phyloP scores from a whole-genome alignment of 257 asterid genomes.

The Ballota nigra region DNA sequence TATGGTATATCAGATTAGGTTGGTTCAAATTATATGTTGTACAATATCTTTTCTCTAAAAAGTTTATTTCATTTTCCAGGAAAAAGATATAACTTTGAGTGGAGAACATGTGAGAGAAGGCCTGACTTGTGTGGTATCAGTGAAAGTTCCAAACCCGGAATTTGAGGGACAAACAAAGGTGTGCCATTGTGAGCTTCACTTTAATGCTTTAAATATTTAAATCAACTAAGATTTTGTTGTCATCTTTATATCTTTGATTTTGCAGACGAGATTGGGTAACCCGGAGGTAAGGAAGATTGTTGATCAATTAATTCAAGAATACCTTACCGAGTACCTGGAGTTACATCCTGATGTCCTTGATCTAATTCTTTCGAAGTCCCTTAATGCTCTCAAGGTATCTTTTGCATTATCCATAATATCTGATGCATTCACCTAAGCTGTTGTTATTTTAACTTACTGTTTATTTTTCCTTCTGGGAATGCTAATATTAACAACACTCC shows the following conservation, averaged over 20 bases:
- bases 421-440: conserved; percentile 15
- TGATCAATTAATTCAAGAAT: conserved; percentile 80
- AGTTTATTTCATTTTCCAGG: conserved; percentile 49
- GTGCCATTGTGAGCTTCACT: not conserved
- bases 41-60: conserved; percentile 12
- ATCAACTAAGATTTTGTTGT: not conserved
- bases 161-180: conserved; percentile 99
- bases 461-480: not conserved
- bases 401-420: not conserved
- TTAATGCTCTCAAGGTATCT: conserved; percentile 88
- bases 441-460: conserved; percentile 7
- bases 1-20: conserved; percentile 14
- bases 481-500: not conserved
- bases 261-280: conserved; percentile 93
- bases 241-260: conserved; percentile 3
- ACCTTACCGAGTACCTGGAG: conserved; percentile 91
- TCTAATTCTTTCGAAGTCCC: conserved; percentile 81
- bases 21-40: not conserved
- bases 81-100: conserved; percentile 80
- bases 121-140: conserved; percentile 86
- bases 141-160: conserved; percentile 93
- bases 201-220: not conserved
- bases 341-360: conserved; percentile 95
- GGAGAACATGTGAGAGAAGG: conserved; percentile 99
- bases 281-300: conserved; percentile 90